These are phyloP conservation scores for Pleurotus tuber-regium DNA, from an alignment of 768 basidiomycete species.

Conservation along the genomic window DNA sequence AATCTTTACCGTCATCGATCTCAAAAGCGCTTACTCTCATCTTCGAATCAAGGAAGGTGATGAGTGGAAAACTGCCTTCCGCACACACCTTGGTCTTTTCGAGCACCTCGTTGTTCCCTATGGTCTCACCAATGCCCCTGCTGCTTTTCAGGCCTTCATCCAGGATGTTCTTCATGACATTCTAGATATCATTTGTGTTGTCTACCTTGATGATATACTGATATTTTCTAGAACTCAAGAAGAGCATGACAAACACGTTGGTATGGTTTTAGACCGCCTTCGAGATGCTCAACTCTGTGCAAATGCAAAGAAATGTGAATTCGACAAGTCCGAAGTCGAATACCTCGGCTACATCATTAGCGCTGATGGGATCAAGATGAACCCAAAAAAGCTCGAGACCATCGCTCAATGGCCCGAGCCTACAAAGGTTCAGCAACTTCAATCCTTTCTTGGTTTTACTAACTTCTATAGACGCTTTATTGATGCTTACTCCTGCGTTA, in stretches of 20 bases:
- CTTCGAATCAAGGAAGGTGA: conserved; percentile 5
- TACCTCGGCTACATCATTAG: no score
- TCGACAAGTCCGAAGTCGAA: no score
- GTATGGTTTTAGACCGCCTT: conserved; percentile 18
- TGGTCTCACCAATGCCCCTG: conserved; percentile 36
- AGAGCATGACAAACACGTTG: conserved; percentile 11
- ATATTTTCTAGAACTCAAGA: conserved; percentile 21
- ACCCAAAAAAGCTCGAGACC: no score
- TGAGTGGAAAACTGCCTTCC: conserved; percentile 3
- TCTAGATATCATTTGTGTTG: background rate
- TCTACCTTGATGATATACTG: conserved; percentile 30
- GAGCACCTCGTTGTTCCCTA: conserved; percentile 38
- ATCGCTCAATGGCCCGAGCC: no score
- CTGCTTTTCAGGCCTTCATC: conserved; percentile 42
- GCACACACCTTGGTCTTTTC: conserved; percentile 28
- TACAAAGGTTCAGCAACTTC: no score
- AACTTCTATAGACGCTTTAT: conserved; percentile 38
- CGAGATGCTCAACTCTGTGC: conserved; percentile 18
- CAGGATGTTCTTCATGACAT: conserved; percentile 35
- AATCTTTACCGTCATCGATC: conserved; percentile 32
- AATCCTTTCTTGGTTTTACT: no score
- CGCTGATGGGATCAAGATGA: no score
- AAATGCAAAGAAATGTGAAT: no score
- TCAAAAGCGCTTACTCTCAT: conserved; percentile 34
- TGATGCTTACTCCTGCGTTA: conserved; percentile 23